Evolutionary conservation across 352 stramenopile genomes (phyloP), one percentile per base, ranked within the genome.

Genomic region (Phytophthora rubi): DNA sequence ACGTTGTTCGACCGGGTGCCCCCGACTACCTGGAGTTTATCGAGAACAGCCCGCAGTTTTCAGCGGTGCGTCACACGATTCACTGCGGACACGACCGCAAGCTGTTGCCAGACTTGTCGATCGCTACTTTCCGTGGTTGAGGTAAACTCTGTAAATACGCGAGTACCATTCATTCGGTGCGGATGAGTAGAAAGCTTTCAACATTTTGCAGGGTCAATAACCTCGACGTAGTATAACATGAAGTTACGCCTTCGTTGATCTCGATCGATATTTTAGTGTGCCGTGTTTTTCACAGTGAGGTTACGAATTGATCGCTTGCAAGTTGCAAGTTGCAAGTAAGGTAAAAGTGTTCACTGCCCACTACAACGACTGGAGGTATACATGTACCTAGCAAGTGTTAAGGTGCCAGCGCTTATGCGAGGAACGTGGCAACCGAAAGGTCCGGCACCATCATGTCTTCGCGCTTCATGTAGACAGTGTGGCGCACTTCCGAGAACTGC

Each of bases 1-100:
- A 86, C 35, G 75, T 88, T 23, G 52, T 83, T 23, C 62, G 78
- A 39, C 80, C 76, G 1, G 80, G 78, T 4, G 69, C 78, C 0
- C 80, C 78, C 4, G 78, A 85, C 56, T 86, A 85, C 59, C 39
- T 85, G 52, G 71, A 76, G 48, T 88, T 78, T 49, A 62, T 88
- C 8, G 64, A 86, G 53, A 68, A 71, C 28, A 62, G 58, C 39
- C 57, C 79, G 45, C 71, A 81, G 47, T 88, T 88, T 68, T 62
- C 59, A 10, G 28, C 67, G 12, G 57, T 60, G 32, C 68, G 62
- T n/a, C 69, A 77, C 56, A 72, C 68, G 7, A 53, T 79, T 26
- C 35, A 58, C 16, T 65, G 54, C 3, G 53, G 59, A 26, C 58
- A 33, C 16, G 33, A 65, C 6, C 48, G 60, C 54, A 15, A 58